These are phyloP conservation scores for Epichloe uncinata DNA, from an alignment of 2,329 filamentous ascomycete species.

Conservation along the genomic window DNA sequence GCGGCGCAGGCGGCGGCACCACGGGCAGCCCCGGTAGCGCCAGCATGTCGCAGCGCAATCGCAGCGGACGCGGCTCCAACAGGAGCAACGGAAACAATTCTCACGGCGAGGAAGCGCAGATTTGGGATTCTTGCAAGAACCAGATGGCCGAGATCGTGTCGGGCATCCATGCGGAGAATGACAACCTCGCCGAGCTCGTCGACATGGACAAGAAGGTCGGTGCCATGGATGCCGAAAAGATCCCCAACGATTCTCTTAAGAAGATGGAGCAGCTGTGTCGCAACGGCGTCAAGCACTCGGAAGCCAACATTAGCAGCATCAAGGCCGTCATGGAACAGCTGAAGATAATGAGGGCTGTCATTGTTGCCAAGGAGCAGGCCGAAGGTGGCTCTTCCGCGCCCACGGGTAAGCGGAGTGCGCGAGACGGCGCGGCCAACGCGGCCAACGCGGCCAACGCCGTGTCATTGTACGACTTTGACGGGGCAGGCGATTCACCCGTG, in stretches of 20 bases:
- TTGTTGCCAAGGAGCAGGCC: conserved; percentile 29
- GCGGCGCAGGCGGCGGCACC: conserved; percentile 1
- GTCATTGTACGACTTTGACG: conserved; percentile 32
- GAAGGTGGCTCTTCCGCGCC: conserved; percentile 15
- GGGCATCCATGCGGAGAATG: conserved; percentile 29
- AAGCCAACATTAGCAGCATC: conserved; percentile 23
- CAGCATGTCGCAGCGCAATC: conserved; percentile 30
- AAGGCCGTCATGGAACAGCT: conserved; percentile 28
- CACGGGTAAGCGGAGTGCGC: conserved; percentile 11
- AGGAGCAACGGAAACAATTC: conserved; percentile 27
- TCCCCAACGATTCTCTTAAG: conserved; percentile 24
- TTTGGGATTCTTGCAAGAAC: conserved; percentile 28
- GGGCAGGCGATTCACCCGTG: conserved; percentile 30
- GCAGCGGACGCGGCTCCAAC: conserved; percentile 30
- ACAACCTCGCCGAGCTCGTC: conserved; percentile 26
- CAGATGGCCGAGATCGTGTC: conserved; percentile 26
- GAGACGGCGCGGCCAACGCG: conserved; percentile 11
- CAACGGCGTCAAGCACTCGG: conserved; percentile 28
- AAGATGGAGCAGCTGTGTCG: conserved; percentile 30
- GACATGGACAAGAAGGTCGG: conserved; percentile 28
- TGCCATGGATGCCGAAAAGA: conserved; percentile 23
- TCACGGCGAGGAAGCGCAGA: conserved; percentile 29
- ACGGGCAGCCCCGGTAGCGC: neutral
- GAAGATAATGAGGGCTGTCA: conserved; percentile 28
- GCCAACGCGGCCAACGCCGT: conserved; percentile 15